Base-by-base conservation (phyloP, 1,284 basidiomycete species). In the Thelephora terrestris region DNA sequence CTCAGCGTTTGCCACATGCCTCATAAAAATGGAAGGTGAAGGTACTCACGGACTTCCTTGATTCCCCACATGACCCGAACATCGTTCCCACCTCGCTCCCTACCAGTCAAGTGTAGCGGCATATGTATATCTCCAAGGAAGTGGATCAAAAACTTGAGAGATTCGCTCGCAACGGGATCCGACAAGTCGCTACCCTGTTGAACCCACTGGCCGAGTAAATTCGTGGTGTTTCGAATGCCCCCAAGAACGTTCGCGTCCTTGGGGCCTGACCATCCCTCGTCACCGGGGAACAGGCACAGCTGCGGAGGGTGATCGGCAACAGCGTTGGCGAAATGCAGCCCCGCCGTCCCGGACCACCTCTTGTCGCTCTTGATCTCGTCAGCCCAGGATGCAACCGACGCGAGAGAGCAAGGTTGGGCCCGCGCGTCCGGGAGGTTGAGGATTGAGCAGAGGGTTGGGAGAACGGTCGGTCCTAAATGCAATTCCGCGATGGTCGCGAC, bases 401-500 rank as follows among this genome's bases (percentile, higher is more conserved):
- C 83, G 20, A 94, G 73, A 60, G 85, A 81, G 58, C 87, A 87
- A 5, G 29, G 14, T 32, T 10, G n/a, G n/a, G n/a, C 12, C 29
- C 29, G 7, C 9, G 25, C 5, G 4, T 9, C 9, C 29, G 29
- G 14, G 21, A 65, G 64, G 50, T 80, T 78, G 53, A 94, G 80
- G 52, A 86, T 74, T 36, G 70, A 64, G 58, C 89, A 92, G 47
- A 96, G 70, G 42, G 73, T 72, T 7, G 79, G 73, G 47, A 84
- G 73, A 1, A 87, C 84, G 2, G 70, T 70, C 0, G 89, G 88
- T 60, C 91, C 79, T 3, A 96, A 74, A 63, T 95, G 81, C 48
- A 92, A 89, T 63, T 96, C 89, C 0, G 93, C 92, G 50, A 97
- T 91, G 5, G 91, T 93, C 2, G 91, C 93, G 1, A 92, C 79